Percentiles rank a stretch among this genome's conserved stretches.
These are phyloP conservation scores for Suhomyces taliae DNA, from an alignment of 1,139 yeast species.

Conservation along the genomic window DNA sequence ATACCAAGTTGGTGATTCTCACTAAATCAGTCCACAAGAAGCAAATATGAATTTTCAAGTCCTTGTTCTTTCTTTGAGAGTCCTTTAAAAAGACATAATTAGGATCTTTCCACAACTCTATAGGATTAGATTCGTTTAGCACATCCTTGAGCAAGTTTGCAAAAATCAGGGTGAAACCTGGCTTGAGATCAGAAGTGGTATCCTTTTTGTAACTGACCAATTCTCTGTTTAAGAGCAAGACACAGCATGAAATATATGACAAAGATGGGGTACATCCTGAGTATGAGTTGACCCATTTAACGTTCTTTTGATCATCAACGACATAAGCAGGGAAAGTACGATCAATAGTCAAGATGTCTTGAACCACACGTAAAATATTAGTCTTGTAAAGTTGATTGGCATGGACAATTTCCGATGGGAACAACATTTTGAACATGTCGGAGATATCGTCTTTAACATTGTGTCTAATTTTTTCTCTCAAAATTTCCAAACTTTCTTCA, in stretches of 20 bases:
- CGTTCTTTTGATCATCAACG: neutral
- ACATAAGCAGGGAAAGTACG: neutral
- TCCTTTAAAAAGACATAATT: conserved; percentile 23
- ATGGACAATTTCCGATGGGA: conserved; percentile 27
- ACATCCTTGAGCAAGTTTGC: conserved; percentile 18
- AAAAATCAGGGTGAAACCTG: conserved; percentile 20
- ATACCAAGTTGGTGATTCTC: conserved; percentile 32
- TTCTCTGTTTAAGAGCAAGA: conserved; percentile 26
- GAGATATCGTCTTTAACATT: conserved; percentile 13
- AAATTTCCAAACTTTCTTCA: conserved; percentile 31
- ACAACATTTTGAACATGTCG: conserved; percentile 21
- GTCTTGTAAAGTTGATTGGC: conserved; percentile 20
- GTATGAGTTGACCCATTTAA: neutral
- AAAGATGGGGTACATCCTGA: conserved; percentile 17
- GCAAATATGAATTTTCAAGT: conserved; percentile 35
- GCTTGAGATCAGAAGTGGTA: conserved; percentile 14
- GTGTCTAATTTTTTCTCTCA: conserved; percentile 19
- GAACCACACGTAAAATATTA: conserved; percentile 18
- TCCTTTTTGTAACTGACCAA: conserved; percentile 19
- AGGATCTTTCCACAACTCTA: conserved; percentile 44
- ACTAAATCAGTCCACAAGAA: conserved; percentile 39
- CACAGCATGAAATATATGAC: conserved; percentile 24
- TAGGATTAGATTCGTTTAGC: conserved; percentile 16
- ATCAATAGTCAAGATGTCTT: conserved; percentile 16
- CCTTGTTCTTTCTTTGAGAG: conserved; percentile 21